Base-by-base conservation (phyloP, 805 yeast species). In the Wickerhamomyces strasburgensis region DNA sequence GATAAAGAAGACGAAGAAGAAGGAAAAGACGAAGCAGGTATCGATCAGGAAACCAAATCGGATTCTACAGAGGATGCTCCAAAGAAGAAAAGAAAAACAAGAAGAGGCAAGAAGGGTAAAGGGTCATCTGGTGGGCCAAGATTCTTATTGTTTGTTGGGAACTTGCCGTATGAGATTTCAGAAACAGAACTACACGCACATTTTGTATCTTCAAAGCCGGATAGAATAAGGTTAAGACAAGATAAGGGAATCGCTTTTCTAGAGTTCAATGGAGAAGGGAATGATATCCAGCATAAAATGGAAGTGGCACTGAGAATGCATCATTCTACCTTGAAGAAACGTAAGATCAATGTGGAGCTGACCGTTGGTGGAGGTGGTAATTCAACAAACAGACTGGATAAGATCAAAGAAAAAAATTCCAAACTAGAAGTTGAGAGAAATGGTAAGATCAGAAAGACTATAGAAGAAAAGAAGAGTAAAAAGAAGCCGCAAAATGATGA, bases 341-440 rank as follows among this genome's bases (percentile, higher is more conserved):
- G 96, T 48, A 86, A 80, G 58, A 89, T 93, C 54, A 93, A 93
- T 55, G 97, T 93, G 25, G 98, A 93, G 59, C 70, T 93, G 51
- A 93, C 98, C 3, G 98, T 87, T 34, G 98, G 98, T 39, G 98
- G 98, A 29, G 98, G 98, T 33, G 97, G 97, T 39, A 90, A 90
- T 58, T 79, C 94, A 8, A 65, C 72, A 40, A 70, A 65, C 29
- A 66, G 94, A 53, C 50, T 75, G 32, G 71, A 74, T 38, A 93
- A 93, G 61, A 70, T 93, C 49, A 75, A 77, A 53, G 74, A 72
- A 33, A 90, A 90, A 68, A 90, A 90, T 58, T 81, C 75, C 31
- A 80, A 80, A 52, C 64, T 89, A 49, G 72, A 72, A 30, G 80
- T 70, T 19, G 95, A 89, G 54, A 72, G 94, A 49, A 72, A 65